Conservation (phyloP, 208 protist species). For the Acanthamoeba royreba region DNA sequence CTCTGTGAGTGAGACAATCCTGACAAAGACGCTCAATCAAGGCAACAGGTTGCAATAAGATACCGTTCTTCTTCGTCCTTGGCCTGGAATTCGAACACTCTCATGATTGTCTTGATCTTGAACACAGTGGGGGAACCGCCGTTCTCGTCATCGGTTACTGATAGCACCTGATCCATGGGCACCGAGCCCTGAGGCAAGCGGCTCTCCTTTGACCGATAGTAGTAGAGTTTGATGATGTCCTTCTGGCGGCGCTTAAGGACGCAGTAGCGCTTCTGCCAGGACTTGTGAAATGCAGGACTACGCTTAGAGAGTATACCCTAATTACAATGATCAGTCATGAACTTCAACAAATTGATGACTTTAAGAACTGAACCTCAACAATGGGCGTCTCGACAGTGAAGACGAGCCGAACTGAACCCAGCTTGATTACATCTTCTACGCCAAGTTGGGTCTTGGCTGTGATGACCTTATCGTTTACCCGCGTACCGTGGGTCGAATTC, state of each 20-base stretch:
- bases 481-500: not conserved
- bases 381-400: not conserved
- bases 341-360: not conserved
- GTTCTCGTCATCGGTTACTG: not conserved
- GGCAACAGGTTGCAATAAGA: no score
- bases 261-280: slow-evolving; percentile 29
- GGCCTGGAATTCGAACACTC: not conserved
- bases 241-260: not conserved
- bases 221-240: not conserved
- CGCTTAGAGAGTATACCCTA: not conserved
- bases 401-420: not conserved
- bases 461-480: not conserved
- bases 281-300: slow-evolving; percentile 19
- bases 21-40: not conserved
- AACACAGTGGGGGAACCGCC: not conserved
- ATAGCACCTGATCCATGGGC: not conserved
- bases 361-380: not conserved
- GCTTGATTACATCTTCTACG: not conserved
- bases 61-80: not conserved
- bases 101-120: slow-evolving; percentile 9
- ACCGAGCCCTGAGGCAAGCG: not conserved
- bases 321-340: not conserved
- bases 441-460: not conserved
- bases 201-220: not conserved
- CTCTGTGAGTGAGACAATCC: not conserved